A percentile compares a stretch with the other conserved stretches of the same genome.
These are phyloP conservation scores for Petunia secreta DNA, from an alignment of 257 asterid genomes.

Conservation along the genomic window DNA sequence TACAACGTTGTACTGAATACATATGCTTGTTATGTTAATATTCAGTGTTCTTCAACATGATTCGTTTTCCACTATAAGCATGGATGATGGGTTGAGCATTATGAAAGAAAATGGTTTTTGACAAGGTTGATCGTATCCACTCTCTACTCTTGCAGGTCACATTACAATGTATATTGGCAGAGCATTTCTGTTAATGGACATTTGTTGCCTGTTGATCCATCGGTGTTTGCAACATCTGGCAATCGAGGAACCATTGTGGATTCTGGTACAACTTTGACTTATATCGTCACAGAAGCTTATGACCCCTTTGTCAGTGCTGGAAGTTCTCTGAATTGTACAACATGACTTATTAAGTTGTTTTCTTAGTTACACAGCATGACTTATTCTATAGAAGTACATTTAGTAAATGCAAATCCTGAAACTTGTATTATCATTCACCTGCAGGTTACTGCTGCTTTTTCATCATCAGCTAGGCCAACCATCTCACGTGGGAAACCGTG, in stretches of 20 bases:
- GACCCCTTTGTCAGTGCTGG: slow-evolving; percentile 80
- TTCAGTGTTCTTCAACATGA: neutral
- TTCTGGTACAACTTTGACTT: slow-evolving; percentile 93
- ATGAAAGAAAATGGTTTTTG: slow-evolving; percentile 22
- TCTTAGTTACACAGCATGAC: no score
- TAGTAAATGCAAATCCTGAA: no score
- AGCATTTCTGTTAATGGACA: slow-evolving; percentile 82
- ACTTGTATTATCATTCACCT: slow-evolving; percentile 21
- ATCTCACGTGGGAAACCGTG: slow-evolving; percentile 65
- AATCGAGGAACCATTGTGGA: slow-evolving; percentile 77
- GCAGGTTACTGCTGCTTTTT: slow-evolving; percentile 74
- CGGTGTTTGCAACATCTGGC: slow-evolving; percentile 73
- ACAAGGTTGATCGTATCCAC: neutral
- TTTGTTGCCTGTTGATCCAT: slow-evolving; percentile 66
- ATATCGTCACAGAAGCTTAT: slow-evolving; percentile 81
- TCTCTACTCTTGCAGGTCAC: slow-evolving; percentile 57
- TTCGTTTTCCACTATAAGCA: neutral
- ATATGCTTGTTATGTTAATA: neutral
- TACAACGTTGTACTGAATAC: neutral
- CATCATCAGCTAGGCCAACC: slow-evolving; percentile 54
- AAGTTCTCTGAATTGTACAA: no score
- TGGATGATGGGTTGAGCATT: neutral
- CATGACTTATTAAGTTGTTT: no score
- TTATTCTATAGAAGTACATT: no score
- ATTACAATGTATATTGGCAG: slow-evolving; percentile 77